These are phyloP conservation scores for Ambrosia trifida DNA, from an alignment of 129 eudicot genomes.

Conservation along the genomic window DNA sequence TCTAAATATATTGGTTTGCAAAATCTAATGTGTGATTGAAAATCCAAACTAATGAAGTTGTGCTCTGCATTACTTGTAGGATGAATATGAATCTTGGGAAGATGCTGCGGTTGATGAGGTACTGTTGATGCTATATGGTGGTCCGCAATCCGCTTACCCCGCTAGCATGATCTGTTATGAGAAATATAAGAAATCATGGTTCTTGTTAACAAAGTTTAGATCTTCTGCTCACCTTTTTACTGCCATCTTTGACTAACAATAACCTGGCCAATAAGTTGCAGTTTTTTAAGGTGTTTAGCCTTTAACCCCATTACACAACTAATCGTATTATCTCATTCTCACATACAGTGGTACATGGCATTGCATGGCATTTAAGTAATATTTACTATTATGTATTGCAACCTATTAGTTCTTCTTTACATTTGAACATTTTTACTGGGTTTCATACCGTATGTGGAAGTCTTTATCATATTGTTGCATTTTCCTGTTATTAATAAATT, in stretches of 20 bases:
- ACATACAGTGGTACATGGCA: background rate
- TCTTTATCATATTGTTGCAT: constrained; percentile 4
- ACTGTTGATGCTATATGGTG: constrained; percentile 24
- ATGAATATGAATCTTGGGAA: constrained; percentile 90
- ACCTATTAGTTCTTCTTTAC: background rate
- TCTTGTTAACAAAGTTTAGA: background rate
- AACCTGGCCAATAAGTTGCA: background rate
- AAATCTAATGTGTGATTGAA: background rate
- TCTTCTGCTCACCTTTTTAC: background rate
- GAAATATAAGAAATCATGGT: constrained; percentile 1
- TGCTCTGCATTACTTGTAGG: constrained; percentile 49
- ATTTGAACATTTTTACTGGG: background rate
- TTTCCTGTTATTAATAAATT: background rate
- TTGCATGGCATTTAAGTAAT: background rate
- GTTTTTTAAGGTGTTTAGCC: background rate
- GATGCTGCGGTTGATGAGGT: constrained; percentile 58
- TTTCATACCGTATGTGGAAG: constrained; percentile 4
- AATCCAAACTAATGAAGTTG: constrained; percentile 25
- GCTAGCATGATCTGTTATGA: constrained; percentile 19
- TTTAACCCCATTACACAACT: background rate
- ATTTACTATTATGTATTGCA: background rate
- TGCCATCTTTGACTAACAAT: constrained; percentile 3
- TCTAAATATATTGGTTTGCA: constrained; percentile 3
- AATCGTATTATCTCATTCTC: background rate
- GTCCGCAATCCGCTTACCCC: background rate